Evolutionary conservation across 2,329 filamentous ascomycete genomes (phyloP), one percentile per base, ranked within the genome.

Genomic region (Sordariomycetes sp.): DNA sequence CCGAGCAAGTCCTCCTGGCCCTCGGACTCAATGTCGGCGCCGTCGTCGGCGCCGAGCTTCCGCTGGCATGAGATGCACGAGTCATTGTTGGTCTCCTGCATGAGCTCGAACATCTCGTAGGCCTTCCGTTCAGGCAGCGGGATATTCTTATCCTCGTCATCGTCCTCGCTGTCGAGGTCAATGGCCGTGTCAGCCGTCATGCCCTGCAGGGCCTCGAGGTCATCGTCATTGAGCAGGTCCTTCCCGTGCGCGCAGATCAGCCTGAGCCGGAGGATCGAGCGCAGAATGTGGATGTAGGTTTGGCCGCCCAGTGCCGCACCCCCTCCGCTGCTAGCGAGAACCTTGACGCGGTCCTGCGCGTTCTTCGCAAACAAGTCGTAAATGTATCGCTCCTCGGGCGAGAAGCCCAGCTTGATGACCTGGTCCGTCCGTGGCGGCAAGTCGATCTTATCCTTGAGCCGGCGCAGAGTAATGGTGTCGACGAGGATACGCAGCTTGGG

Each of bases 231-330:
- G 2, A 99, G 78, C 8, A 99, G 79, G 60, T 97, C 92, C 62
- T 87, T 87, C n/a, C 94, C 94, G 67, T 96, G 92, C 1, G 91
- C 94, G 66, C 91, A 96, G 55, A 97, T 87, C 48, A 95, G 78
- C 10, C 94, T 88, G 20, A 99, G 80, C 34, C 92, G 86, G 62
- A 95, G 79, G 65, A 99, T 96, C 4, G 90, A 89, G 62, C 94
- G 91, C 60, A 99, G 73, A 53, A 99, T 94, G 64, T 96, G 89
- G 53, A 94, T 91, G 66, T 96, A 96, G n/a, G 88, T 87, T 62
- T 86, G 89, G 50, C 91, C 92, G 48, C 87, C 87, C 55, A 94
- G 76, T 60, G 82, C 81, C 61, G 82, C 85, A 56, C 81, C 81
- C 62, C 79, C 73, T 53, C 73, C 76, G 17, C 67, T 65, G 28